A percentile compares a stretch with the other conserved stretches of the same genome.
These are phyloP conservation scores for Toxoplasma gondii DNA, from an alignment of 169 alveolate species.

Conservation along the genomic window DNA sequence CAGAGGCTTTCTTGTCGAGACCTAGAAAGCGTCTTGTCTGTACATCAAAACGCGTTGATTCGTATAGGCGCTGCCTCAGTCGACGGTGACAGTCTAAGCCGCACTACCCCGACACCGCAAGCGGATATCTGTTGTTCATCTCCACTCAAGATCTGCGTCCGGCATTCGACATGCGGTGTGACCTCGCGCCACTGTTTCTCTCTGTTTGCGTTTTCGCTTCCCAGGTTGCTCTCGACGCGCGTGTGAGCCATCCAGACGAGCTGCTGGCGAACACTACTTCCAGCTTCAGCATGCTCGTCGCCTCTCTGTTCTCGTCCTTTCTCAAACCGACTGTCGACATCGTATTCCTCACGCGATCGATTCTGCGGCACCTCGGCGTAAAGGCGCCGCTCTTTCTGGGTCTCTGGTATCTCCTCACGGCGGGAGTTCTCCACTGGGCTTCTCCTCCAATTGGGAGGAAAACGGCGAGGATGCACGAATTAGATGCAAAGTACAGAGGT, in stretches of 20 bases:
- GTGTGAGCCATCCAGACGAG: slow-evolving; percentile 86
- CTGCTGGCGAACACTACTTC: slow-evolving; percentile 82
- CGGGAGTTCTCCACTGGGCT: slow-evolving; percentile 74
- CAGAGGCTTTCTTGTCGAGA: too few species aligned
- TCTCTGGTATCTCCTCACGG: slow-evolving; percentile 77
- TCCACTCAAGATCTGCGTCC: too few species aligned
- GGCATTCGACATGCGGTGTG: too few species aligned
- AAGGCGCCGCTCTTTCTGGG: slow-evolving; percentile 81
- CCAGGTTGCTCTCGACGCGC: slow-evolving; percentile 75
- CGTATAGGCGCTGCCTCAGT: too few species aligned
- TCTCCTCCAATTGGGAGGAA: slow-evolving; percentile 86
- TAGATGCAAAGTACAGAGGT: slow-evolving; percentile 86
- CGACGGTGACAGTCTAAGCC: too few species aligned
- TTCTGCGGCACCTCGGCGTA: slow-evolving; percentile 81
- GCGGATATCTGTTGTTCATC: too few species aligned
- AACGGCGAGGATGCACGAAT: slow-evolving; percentile 79
- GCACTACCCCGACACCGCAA: too few species aligned
- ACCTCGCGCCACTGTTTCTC: too few species aligned
- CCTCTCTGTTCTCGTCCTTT: slow-evolving; percentile 79
- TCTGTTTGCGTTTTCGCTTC: not conserved
- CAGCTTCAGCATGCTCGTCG: slow-evolving; percentile 80
- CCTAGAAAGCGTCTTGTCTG: too few species aligned
- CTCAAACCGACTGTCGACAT: slow-evolving; percentile 87
- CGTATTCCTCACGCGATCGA: slow-evolving; percentile 78
- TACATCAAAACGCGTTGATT: too few species aligned